Evolutionary conservation across 352 stramenopile genomes (phyloP).

Genomic region (Phytophthora chlamydospora): DNA sequence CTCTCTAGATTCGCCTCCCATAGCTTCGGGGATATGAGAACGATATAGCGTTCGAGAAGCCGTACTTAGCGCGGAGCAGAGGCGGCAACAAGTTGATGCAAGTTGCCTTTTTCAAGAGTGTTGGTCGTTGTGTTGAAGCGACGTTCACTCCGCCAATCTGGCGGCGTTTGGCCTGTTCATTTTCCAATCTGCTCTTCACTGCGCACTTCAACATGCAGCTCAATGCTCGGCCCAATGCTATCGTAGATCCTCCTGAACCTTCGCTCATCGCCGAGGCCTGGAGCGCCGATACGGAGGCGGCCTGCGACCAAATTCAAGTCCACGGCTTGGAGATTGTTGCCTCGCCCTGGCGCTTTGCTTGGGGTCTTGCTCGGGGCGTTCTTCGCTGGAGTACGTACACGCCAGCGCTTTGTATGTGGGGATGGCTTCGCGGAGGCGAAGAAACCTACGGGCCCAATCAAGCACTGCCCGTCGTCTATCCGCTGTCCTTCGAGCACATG

Average conservation of each 20-base stretch:
- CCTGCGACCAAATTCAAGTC: no score
- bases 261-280: constrained; percentile 9
- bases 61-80: no score
- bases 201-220: background rate
- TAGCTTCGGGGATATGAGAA: no score
- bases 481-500: no score
- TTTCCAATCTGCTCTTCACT: constrained; percentile 3
- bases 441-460: no score
- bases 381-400: background rate
- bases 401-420: background rate
- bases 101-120: no score
- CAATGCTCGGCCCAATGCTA: no score
- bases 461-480: no score
- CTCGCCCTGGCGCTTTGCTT: background rate
- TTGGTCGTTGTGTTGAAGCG: background rate
- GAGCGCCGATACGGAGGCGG: background rate
- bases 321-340: no score
- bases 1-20: no score
- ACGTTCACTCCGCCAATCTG: constrained; percentile 1
- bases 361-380: background rate
- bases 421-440: background rate
- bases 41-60: no score
- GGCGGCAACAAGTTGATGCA: no score
- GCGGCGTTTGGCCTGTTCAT: background rate
- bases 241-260: background rate